Evolutionary conservation across 345 rosid species (phyloP), one percentile per base, ranked within the genome.

Genomic region (Limnanthes douglasii): DNA sequence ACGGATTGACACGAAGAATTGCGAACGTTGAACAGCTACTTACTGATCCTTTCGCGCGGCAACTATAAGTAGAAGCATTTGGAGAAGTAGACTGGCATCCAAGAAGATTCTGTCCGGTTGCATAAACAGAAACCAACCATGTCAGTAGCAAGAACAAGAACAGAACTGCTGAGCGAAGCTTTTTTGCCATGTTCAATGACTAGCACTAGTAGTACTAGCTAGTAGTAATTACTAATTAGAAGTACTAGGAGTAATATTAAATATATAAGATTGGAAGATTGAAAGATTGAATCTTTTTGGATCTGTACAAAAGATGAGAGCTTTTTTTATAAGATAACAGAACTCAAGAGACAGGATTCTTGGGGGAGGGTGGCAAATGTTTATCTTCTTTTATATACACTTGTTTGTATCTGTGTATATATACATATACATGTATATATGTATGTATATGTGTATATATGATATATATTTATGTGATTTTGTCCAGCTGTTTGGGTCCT

Each of bases 301-400:
- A 69, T 69, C 81, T 49, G 50, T 70, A 58, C 61, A 62, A 9
- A 15, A 36, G 48, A 41, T 27, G 15, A 13, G 25, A 34, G 12
- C 12, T 10, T 9, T 23, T 37, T 28, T 24, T 15, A 43, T 30
- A n/a, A n/a, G n/a, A n/a, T n/a, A n/a, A n/a, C n/a, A n/a, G n/a
- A n/a, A n/a, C n/a, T n/a, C n/a, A n/a, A n/a, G n/a, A 28, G 70
- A 65, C 71, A 68, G 42, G 60, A 68, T 39, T 69, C 69, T 76
- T 53, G 86, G 74, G 69, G 51, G 22, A 39, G 39, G 34, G 37
- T 60, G 48, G 59, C 40, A 27, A 23, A 36, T 45, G 16, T 25
- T 17, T 26, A 46, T 52, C 21, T 48, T 48, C n/a, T n/a, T n/a
- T n/a, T n/a, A n/a, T n/a, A n/a, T n/a, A n/a, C n/a, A n/a, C n/a